Evolutionary conservation across 306 rosid species (phyloP), one percentile per base, ranked within the genome.

Genomic region (Cicer cuneatum): DNA sequence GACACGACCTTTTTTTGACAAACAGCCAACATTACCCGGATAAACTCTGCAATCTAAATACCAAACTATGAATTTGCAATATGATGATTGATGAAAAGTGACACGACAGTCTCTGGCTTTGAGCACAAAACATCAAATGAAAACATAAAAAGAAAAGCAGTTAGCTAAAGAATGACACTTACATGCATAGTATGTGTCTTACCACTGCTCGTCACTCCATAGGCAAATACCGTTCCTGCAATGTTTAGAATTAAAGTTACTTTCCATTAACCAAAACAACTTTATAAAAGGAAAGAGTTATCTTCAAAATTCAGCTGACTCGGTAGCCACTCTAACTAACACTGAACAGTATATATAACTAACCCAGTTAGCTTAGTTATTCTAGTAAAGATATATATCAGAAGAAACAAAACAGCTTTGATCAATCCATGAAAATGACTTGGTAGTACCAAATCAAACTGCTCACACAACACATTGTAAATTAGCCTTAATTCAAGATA

Each of bases 171-270:
- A 42, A 54, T 15, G 78, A 67, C 78, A 85, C 97, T 86, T 87
- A 95, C 99, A 81, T 95, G 99, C 99, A 95, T 95, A 63, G 99
- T 95, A 87, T 95, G 99, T 4, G 99, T 95, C 86, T 95, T 95
- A 53, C 99, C 99, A 80, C 99, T 95, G 77, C 99, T 95, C 7
- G 98, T 95, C 83, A 92, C 99, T 71, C 99, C 99, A 65, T 95
- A 95, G 49, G 98, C 99, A 84, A 95, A 95, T 78, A 95, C 99
- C 14, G 98, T 95, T 51, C 99, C 98, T 95, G 96, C 88, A 69
- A 74, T 40, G 71, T 82, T 61, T 62, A 68, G 69, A 38, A 49
- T 53, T 42, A 54, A 48, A 67, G 76, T 80, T 66, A 83, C 66
- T 39, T 62, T 63, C 49, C 29, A 62, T 63, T 43, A 33, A 49